Percentiles rank a stretch among this genome's conserved stretches.
Evolutionary conservation across 768 basidiomycete species (phyloP).

Genomic region (Dacryopinax primogenitus): DNA sequence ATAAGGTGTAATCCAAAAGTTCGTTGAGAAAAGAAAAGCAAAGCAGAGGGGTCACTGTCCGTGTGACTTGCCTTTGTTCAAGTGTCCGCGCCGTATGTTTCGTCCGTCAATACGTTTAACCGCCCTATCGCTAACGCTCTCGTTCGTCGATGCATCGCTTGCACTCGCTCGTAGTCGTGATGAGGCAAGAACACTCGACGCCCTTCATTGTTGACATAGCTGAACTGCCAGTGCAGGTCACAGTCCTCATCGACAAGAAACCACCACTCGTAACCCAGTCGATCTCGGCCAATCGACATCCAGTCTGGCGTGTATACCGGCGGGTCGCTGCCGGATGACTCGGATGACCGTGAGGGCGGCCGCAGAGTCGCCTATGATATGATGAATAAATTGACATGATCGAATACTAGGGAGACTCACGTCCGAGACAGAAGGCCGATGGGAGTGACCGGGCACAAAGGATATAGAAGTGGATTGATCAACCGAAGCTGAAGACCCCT

Average conservation of each 20-base stretch:
- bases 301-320: not conserved
- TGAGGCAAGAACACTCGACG: not conserved
- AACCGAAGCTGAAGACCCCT: not conserved
- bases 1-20: not conserved
- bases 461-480: not conserved
- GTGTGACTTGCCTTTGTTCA: too few relatives aligned
- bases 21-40: not conserved
- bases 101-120: not conserved
- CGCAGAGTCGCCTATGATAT: not conserved
- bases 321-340: not conserved
- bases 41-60: conserved; percentile 4
- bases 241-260: not conserved
- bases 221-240: not conserved
- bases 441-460: not conserved
- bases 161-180: not conserved
- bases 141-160: not conserved
- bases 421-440: not conserved
- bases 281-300: not conserved
- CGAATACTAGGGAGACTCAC: not conserved
- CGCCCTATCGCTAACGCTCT: not conserved
- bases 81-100: not conserved
- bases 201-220: not conserved
- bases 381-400: not conserved
- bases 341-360: not conserved
- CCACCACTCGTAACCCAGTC: not conserved